Evolutionary conservation across 345 rosid genomes (phyloP).

Genomic region (Eucalyptus sp.): DNA sequence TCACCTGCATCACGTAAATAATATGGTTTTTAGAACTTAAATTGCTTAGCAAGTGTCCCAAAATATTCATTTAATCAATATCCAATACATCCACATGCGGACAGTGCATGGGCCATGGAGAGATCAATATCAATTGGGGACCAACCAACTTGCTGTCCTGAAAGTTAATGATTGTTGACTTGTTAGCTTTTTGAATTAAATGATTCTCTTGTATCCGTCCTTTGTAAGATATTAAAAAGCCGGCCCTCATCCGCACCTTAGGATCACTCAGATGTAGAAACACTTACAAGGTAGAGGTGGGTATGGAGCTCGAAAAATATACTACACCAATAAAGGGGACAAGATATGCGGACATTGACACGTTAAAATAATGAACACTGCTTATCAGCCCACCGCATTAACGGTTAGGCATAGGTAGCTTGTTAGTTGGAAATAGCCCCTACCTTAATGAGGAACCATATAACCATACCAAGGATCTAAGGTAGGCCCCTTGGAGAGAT

Average conservation of each 20-base stretch:
- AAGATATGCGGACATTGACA: rapidly evolving
- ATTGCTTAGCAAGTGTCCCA: neutral
- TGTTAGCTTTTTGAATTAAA: neutral
- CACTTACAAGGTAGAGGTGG: no score
- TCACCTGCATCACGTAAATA: neutral
- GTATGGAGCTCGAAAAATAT: no score
- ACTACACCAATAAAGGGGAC: rapidly evolving
- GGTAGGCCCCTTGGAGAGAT: no score
- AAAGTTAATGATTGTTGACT: neutral
- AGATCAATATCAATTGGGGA: neutral
- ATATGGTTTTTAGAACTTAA: neutral
- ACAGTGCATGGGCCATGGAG: neutral
- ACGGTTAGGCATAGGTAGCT: no score
- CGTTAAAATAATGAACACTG: no score
- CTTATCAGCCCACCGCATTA: no score
- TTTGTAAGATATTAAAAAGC: neutral
- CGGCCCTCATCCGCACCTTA: neutral
- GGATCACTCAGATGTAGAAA: neutral
- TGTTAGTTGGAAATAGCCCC: no score
- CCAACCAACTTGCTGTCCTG: neutral
- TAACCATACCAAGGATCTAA: no score
- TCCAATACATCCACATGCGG: neutral
- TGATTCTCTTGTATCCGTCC: neutral
- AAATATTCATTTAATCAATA: neutral
- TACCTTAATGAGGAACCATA: no score